phyloP scores from a whole-genome alignment of 2,329 filamentous ascomycete genomes.

The Sarocladiaceae sp. region DNA sequence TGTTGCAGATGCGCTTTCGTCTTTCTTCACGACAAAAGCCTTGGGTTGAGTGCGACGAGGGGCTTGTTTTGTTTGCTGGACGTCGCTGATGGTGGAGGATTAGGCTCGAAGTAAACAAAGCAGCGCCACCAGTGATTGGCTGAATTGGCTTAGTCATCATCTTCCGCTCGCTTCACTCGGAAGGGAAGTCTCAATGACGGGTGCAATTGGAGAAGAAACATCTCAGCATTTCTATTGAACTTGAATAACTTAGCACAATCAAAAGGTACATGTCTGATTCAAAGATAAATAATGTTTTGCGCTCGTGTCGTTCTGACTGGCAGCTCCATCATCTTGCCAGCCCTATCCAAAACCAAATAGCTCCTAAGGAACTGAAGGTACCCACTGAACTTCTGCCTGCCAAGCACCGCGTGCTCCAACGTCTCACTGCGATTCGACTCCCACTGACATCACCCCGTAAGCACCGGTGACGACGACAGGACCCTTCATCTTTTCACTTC shows the following conservation, averaged over 20 bases:
- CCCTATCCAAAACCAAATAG: too few species aligned
- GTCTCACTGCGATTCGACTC: background rate
- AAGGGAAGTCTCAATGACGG: too few species aligned
- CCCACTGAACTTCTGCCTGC: too few species aligned
- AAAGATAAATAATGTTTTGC: too few species aligned
- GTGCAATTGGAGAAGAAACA: too few species aligned
- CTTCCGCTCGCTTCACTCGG: too few species aligned
- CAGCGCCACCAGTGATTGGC: background rate
- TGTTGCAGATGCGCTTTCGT: background rate
- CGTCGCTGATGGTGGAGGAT: background rate
- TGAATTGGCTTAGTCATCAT: background rate
- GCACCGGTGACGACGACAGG: background rate
- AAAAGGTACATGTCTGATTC: too few species aligned
- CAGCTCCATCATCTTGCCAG: too few species aligned
- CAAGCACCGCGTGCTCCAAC: constrained; percentile 4
- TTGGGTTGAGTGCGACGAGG: background rate
- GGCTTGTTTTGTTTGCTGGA: constrained; percentile 5
- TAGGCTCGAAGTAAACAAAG: constrained; percentile 7
- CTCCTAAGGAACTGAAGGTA: too few species aligned
- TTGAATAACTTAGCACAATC: too few species aligned
- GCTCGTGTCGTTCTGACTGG: too few species aligned
- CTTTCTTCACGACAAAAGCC: background rate
- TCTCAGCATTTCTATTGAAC: too few species aligned
- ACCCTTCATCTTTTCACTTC: background rate
- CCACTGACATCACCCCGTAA: background rate